These are phyloP conservation scores for Phaeosphaeriaceae sp. DNA, from an alignment of 2,329 filamentous ascomycete species.

Conservation along the genomic window DNA sequence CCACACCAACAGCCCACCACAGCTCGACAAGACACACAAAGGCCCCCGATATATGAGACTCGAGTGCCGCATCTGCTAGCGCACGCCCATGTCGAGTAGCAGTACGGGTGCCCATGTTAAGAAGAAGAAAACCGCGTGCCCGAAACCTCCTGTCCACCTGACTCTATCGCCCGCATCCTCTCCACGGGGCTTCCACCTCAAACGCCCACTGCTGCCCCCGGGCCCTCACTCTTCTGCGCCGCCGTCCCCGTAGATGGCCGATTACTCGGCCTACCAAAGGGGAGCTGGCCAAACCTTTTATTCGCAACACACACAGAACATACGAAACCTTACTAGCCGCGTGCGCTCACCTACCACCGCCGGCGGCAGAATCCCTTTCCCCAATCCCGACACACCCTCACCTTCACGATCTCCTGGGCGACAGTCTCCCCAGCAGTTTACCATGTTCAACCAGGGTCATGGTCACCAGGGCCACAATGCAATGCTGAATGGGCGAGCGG, in stretches of 20 bases:
- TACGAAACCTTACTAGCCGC: constrained; percentile 54
- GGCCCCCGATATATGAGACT: constrained; percentile 34
- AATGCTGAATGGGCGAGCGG: constrained; percentile 75
- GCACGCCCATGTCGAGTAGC: constrained; percentile 43
- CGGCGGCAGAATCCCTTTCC: constrained; percentile 53
- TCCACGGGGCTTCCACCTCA: constrained; percentile 31
- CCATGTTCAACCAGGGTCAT: constrained; percentile 75
- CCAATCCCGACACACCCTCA: constrained; percentile 60
- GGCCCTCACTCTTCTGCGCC: constrained; percentile 26
- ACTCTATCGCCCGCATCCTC: constrained; percentile 31
- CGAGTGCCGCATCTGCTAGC: constrained; percentile 34
- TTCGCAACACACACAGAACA: constrained; percentile 59
- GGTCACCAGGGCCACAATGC: constrained; percentile 74
- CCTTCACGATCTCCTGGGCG: constrained; percentile 64
- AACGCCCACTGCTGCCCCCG: constrained; percentile 41
- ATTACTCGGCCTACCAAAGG: constrained; percentile 69
- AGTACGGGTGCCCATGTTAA: constrained; percentile 55
- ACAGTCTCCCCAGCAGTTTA: constrained; percentile 57
- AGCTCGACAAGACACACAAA: constrained; percentile 16
- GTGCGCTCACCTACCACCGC: constrained; percentile 56
- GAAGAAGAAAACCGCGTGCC: constrained; percentile 56
- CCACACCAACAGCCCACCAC: constrained; percentile 1
- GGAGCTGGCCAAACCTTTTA: constrained; percentile 68
- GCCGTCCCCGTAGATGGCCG: constrained; percentile 67
- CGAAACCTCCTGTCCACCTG: constrained; percentile 54